These are phyloP conservation scores for Mytilinidion resinicola DNA, from an alignment of 495 filamentous ascomycete genomes.

Conservation along the genomic window DNA sequence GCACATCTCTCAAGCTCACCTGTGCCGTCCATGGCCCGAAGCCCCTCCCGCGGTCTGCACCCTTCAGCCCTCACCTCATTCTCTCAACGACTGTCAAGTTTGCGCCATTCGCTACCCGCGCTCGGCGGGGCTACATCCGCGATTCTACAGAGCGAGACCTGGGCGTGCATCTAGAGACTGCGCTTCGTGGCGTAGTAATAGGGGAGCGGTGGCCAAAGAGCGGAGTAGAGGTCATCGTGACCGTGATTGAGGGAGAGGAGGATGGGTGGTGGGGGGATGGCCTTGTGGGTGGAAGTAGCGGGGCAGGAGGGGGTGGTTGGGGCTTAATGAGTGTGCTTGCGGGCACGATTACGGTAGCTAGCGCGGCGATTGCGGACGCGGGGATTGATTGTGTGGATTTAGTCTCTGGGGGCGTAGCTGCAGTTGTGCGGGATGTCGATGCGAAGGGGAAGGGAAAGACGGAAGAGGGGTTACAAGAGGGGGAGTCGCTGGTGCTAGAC, in stretches of 20 bases:
- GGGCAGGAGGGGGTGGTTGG: slow-evolving; percentile 44
- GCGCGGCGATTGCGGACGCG: slow-evolving; percentile 91
- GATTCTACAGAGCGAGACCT: slow-evolving; percentile 85
- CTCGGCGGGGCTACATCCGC: slow-evolving; percentile 78
- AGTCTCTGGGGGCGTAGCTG: slow-evolving; percentile 82
- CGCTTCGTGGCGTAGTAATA: slow-evolving; percentile 80
- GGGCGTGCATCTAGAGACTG: slow-evolving; percentile 82
- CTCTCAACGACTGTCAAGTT: slow-evolving; percentile 92
- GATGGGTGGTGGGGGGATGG: slow-evolving; percentile 58
- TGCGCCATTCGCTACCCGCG: slow-evolving; percentile 81
- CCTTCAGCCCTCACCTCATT: slow-evolving; percentile 84
- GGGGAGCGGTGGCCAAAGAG: slow-evolving; percentile 95
- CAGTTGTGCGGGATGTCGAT: slow-evolving; percentile 48
- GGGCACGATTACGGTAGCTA: slow-evolving; percentile 88
- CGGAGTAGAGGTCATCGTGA: slow-evolving; percentile 85
- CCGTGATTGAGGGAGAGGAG: slow-evolving; percentile 84
- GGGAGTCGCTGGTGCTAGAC: slow-evolving; percentile 61
- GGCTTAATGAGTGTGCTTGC: slow-evolving; percentile 86
- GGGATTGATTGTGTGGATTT: slow-evolving; percentile 94
- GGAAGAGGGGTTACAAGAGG: slow-evolving; percentile 1
- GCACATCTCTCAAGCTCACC: slow-evolving; percentile 74
- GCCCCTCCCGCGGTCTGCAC: slow-evolving; percentile 78
- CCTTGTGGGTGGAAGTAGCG: slow-evolving; percentile 26
- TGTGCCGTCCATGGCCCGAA: slow-evolving; percentile 91
- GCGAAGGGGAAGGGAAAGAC: slow-evolving; percentile 29